Conservation (phyloP, 192 early-diverging fungal genomes). For the Jimgerdemannia flammicorona region DNA sequence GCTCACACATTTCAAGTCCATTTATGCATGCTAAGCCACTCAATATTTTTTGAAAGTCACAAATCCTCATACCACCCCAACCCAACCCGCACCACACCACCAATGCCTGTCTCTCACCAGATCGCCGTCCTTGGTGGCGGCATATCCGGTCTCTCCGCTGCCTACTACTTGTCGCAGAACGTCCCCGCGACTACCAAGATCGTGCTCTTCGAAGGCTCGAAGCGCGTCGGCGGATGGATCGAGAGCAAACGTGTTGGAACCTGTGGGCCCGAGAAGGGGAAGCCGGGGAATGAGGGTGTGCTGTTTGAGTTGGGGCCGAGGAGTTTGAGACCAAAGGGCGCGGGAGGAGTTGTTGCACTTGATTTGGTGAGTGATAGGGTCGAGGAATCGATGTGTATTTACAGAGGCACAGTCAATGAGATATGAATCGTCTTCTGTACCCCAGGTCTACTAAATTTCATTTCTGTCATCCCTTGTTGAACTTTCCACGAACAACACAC, state of each 20-base stretch:
- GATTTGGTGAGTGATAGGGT: constrained; percentile 57
- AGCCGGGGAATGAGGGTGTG: constrained; percentile 26
- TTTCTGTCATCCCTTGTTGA: background rate
- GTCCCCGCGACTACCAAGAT: constrained; percentile 47
- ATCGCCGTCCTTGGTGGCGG: constrained; percentile 89
- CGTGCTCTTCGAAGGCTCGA: constrained; percentile 64
- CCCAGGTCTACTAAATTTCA: background rate
- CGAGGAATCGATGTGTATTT: too few relatives aligned
- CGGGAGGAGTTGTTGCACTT: constrained; percentile 66
- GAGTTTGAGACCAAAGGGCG: constrained; percentile 70
- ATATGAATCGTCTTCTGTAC: too few relatives aligned
- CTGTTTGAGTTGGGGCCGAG: constrained; percentile 82
- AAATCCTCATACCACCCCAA: background rate
- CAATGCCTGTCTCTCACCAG: background rate
- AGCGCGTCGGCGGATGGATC: constrained; percentile 87
- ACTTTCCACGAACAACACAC: background rate
- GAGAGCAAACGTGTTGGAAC: constrained; percentile 52
- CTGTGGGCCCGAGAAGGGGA: constrained; percentile 1
- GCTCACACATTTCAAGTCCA: too few relatives aligned
- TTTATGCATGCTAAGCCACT: too few relatives aligned
- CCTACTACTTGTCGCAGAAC: constrained; percentile 67
- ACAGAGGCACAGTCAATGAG: too few relatives aligned
- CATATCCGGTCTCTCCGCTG: constrained; percentile 82
- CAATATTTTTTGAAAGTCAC: too few relatives aligned
- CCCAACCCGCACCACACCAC: background rate